Base-by-base conservation (phyloP, 768 basidiomycete species). In the Saitozyma sp. region DNA sequence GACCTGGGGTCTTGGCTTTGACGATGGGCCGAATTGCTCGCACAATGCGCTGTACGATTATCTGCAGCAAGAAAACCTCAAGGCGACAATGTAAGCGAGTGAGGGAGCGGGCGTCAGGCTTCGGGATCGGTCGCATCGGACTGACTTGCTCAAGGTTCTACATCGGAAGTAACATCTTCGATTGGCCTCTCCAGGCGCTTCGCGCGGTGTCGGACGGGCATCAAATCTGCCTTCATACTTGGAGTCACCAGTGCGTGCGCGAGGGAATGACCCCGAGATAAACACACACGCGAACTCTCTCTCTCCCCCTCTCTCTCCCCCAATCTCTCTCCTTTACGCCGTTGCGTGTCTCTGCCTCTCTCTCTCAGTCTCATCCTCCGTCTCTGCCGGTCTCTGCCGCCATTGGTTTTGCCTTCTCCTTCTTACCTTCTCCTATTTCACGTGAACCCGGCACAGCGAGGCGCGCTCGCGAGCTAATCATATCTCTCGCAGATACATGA, bases 401-500 rank as follows among this genome's bases (percentile, higher is more conserved):
- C n/a, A n/a, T n/a, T n/a, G n/a, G n/a, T n/a, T n/a, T n/a, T n/a
- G n/a, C n/a, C n/a, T n/a, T n/a, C n/a, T n/a, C n/a, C n/a, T n/a
- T n/a, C n/a, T n/a, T n/a, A n/a, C n/a, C n/a, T n/a, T n/a, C n/a
- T n/a, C n/a, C n/a, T n/a, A n/a, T n/a, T n/a, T n/a, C n/a, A n/a
- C n/a, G n/a, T n/a, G n/a, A n/a, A n/a, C n/a, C n/a, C n/a, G n/a
- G n/a, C n/a, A n/a, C n/a, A n/a, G n/a, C n/a, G n/a, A n/a, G 29
- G 29, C 29, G 29, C 2, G 5, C 29, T 29, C 29, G 5, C 29
- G 5, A 29, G 29, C 29, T 29, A 29, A 29, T 29, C 29, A 5
- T 29, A 29, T 29, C 29, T 29, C 5, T 29, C 29, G 29, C 61
- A 65, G 56, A 43, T 87, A 88, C 74, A 91, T 91, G 89, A 90